phyloP scores from a whole-genome alignment of 192 early-diverging fungal species.

The Haplosporangium gracile region DNA sequence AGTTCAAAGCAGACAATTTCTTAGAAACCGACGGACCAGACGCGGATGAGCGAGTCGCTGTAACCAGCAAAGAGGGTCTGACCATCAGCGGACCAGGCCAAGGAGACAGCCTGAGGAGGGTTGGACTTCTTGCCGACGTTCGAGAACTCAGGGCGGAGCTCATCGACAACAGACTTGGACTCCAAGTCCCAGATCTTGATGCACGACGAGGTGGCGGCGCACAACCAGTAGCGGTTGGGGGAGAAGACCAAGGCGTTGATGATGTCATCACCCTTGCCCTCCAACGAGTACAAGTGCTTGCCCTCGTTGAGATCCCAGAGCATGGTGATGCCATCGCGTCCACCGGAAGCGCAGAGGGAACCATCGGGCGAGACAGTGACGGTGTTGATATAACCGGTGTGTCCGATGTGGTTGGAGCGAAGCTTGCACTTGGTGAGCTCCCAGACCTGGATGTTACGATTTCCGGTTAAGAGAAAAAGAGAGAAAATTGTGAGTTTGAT shows the following conservation, averaged over 20 bases:
- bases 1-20: conserved; percentile 1
- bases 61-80: conserved; percentile 98
- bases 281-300: conserved; percentile 99
- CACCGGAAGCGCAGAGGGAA: conserved; percentile 99
- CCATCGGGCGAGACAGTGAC: conserved; percentile 99
- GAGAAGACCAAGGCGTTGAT: conserved; percentile 99
- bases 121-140: conserved; percentile 80
- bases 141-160: conserved; percentile 83
- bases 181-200: conserved; percentile 99
- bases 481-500: neutral
- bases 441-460: conserved; percentile 82
- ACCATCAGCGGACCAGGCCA: conserved; percentile 99
- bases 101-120: conserved; percentile 92
- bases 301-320: conserved; percentile 99
- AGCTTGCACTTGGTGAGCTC: conserved; percentile 99
- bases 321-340: conserved; percentile 99
- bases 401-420: conserved; percentile 99
- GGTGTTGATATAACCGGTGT: conserved; percentile 98
- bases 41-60: conserved; percentile 72
- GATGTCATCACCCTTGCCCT: conserved; percentile 86
- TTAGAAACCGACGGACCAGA: conserved; percentile 57
- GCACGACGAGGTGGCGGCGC: conserved; percentile 94
- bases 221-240: conserved; percentile 99
- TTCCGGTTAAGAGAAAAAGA: neutral
- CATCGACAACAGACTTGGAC: conserved; percentile 97